Evolutionary conservation across 1,284 basidiomycete genomes (phyloP).

Genomic region (Marasmius fiardii): DNA sequence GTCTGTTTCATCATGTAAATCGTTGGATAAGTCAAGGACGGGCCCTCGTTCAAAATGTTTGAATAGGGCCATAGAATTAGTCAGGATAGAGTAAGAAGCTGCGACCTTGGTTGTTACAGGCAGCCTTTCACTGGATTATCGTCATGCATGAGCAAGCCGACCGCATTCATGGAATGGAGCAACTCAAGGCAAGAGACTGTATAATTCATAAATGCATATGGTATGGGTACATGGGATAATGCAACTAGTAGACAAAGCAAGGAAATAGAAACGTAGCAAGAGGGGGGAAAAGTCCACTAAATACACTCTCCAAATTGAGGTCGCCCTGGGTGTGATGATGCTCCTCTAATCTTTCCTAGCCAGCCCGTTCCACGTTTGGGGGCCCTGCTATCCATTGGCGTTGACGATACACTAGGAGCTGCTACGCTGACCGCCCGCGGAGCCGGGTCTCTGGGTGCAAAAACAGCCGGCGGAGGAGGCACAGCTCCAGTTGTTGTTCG

Average conservation of each 20-base stretch:
- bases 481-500: slow-evolving; percentile 33
- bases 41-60: slow-evolving; percentile 28
- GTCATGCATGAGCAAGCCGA: no score
- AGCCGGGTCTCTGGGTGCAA: slow-evolving; percentile 21
- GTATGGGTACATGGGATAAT: slow-evolving; percentile 1
- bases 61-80: slow-evolving; percentile 5
- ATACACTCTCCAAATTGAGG: neutral
- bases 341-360: slow-evolving; percentile 60
- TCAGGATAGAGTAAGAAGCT: neutral
- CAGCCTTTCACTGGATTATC: no score
- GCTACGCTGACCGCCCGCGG: slow-evolving; percentile 13
- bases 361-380: slow-evolving; percentile 46
- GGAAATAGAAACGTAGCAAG: neutral
- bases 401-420: slow-evolving; percentile 12
- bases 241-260: neutral
- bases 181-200: no score
- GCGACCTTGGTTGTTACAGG: neutral
- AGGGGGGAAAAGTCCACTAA: neutral
- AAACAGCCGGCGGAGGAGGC: slow-evolving; percentile 41
- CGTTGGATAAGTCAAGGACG: slow-evolving; percentile 51
- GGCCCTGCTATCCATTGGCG: slow-evolving; percentile 28
- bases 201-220: neutral
- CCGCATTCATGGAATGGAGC: no score
- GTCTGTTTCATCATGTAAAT: slow-evolving; percentile 51
- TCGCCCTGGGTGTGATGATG: slow-evolving; percentile 18